Evolutionary conservation across 1,139 yeast species (phyloP), one percentile per base, ranked within the genome.

Genomic region (Diutina sp.): DNA sequence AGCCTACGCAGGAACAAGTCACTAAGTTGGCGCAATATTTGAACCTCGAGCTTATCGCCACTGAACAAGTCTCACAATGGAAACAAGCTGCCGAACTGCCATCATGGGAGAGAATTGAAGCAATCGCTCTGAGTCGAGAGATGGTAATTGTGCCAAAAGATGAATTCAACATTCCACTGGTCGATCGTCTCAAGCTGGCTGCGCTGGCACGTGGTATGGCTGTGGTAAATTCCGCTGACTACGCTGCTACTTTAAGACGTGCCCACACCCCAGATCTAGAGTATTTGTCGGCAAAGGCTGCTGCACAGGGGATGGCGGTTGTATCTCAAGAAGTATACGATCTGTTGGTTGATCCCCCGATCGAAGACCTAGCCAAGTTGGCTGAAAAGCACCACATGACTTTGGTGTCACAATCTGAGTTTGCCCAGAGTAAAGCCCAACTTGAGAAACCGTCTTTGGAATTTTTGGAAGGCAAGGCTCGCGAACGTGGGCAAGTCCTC

Each of bases 221-320:
- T 8, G 53, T 50, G 45, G 53, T 50, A 6, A 50, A 32, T 18
- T 18, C 41, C 6, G 53, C 32, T 8, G 41, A 50, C 18, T 50
- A 50, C 25, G 44, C 45, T 16, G 41, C 18, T 6, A 32, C 32
- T 12, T 32, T 50, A 16, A 38, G 53, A n/a, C 32, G 32, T 12
- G 18, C 28, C 9, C 57, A 59, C 8, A 51, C 57, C 2, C 68
- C 69, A 1, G 64, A 72, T 25, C 58, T 69, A 21, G 75, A 72
- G 1, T 71, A 71, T 55, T 58, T 82, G 29, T 58, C 61, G 21
- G 62, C 65, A 6, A 67, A 67, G 54, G 82, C 80, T 2, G 48
- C 51, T 8, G 53, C 35, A 4, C 29, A 46, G 4, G 55, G 55
- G 2, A 38, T 28, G 29, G 55, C 25, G 18, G 41, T 56, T 16